Conservation (phyloP, 257 asterid species). For the Plectranthus barbatus region DNA sequence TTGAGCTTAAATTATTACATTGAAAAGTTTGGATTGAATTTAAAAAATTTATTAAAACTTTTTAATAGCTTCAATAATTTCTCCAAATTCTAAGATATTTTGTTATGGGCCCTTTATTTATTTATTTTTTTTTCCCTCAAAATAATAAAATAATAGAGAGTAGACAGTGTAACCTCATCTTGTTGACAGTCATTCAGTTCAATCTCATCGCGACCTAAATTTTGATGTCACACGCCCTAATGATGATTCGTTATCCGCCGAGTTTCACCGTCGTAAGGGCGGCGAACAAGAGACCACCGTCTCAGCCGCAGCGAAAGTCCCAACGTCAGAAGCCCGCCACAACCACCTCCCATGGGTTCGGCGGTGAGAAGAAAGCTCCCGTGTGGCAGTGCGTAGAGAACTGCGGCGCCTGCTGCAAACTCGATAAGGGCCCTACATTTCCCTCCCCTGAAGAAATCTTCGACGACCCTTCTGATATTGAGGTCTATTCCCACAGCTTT, state of each 20-base stretch:
- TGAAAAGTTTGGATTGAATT: no score
- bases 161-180: neutral
- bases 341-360: constrained; percentile 40
- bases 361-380: constrained; percentile 55
- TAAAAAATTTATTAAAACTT: no score
- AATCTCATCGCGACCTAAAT: neutral
- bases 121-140: no score
- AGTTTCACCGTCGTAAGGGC: constrained; percentile 26
- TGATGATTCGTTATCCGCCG: constrained; percentile 32
- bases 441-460: constrained; percentile 79
- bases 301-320: constrained; percentile 13
- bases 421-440: constrained; percentile 71
- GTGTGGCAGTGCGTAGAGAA: constrained; percentile 72
- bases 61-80: no score
- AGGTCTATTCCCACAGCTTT: constrained; percentile 38
- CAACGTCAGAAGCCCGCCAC: constrained; percentile 16
- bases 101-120: no score
- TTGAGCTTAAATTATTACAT: no score
- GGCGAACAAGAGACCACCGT: constrained; percentile 25
- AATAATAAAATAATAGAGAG: no score
- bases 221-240: constrained; percentile 29
- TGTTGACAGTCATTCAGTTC: neutral
- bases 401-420: constrained; percentile 97
- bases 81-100: no score
- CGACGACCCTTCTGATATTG: constrained; percentile 64